Evolutionary conservation across 495 filamentous ascomycete species (phyloP).

Genomic region (Geoglossum glabrum): DNA sequence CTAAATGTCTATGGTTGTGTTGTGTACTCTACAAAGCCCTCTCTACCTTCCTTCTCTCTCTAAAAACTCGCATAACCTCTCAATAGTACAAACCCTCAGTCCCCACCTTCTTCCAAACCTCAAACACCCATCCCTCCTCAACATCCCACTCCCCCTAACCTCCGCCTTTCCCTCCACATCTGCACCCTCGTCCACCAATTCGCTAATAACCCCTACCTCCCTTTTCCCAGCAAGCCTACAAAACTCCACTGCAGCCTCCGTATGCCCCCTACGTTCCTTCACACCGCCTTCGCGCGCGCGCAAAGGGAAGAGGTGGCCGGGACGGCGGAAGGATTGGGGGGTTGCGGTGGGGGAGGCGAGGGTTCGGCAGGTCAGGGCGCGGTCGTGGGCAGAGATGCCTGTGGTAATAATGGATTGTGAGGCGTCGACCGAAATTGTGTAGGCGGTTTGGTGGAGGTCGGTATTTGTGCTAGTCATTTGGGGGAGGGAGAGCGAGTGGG

Average conservation of each 20-base stretch:
- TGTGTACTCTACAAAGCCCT: not conserved
- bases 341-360: constrained; percentile 46
- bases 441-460: constrained; percentile 80
- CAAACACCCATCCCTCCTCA: constrained; percentile 79
- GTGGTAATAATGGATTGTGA: constrained; percentile 53
- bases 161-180: constrained; percentile 34
- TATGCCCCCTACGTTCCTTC: constrained; percentile 60
- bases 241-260: constrained; percentile 79
- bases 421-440: constrained; percentile 74
- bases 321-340: constrained; percentile 47
- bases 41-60: constrained; percentile 29
- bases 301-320: constrained; percentile 82
- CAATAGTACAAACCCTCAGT: constrained; percentile 86
- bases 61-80: constrained; percentile 62
- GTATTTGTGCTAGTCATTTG: constrained; percentile 60
- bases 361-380: constrained; percentile 59
- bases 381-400: constrained; percentile 76
- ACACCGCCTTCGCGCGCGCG: constrained; percentile 66
- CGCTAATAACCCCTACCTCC: constrained; percentile 63
- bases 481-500: constrained; percentile 49
- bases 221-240: constrained; percentile 59
- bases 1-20: no score
- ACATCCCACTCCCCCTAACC: constrained; percentile 56
- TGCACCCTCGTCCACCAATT: constrained; percentile 65
- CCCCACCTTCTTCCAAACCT: constrained; percentile 77